Percentiles rank a stretch among this genome's conserved stretches.
phyloP scores from a whole-genome alignment of 495 filamentous ascomycete genomes.

The Tuber melanosporum region DNA sequence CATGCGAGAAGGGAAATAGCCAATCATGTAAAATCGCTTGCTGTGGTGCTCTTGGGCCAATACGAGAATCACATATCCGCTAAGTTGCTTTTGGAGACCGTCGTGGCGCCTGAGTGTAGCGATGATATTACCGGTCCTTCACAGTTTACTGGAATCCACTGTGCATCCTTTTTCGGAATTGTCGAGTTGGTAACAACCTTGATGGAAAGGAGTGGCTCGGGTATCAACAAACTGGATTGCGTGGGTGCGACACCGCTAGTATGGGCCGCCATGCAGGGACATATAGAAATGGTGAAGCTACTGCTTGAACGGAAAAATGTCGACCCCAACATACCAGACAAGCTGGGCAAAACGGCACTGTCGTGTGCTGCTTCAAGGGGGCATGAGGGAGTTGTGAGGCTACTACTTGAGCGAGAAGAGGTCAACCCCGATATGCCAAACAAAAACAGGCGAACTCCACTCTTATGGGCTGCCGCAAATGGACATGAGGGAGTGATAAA shows the following conservation, averaged over 20 bases:
- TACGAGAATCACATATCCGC: background rate
- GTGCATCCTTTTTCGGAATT: background rate
- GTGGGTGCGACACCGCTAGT: slow-evolving; percentile 26
- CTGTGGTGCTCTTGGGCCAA: background rate
- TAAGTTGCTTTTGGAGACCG: background rate
- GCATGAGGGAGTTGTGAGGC: too few species aligned
- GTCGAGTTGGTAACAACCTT: background rate
- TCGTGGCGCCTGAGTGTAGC: background rate
- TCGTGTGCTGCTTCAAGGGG: too few species aligned
- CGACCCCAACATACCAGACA: slow-evolving; percentile 11
- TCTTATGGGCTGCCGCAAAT: slow-evolving; percentile 40
- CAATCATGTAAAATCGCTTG: background rate
- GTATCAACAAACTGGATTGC: background rate
- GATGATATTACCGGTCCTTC: background rate
- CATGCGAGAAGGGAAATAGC: background rate
- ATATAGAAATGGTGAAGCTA: slow-evolving; percentile 30
- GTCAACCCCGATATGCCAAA: background rate
- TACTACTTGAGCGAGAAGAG: background rate
- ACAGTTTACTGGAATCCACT: background rate
- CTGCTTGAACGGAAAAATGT: slow-evolving; percentile 29
- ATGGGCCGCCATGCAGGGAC: slow-evolving; percentile 39
- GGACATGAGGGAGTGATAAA: slow-evolving; percentile 35
- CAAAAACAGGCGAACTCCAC: slow-evolving; percentile 28
- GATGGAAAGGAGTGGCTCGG: background rate
- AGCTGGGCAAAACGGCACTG: too few species aligned